Percentiles rank a stretch among this genome's conserved stretches.
phyloP scores from a whole-genome alignment of 75 land plant species.

The Sequoia sempervirens region DNA sequence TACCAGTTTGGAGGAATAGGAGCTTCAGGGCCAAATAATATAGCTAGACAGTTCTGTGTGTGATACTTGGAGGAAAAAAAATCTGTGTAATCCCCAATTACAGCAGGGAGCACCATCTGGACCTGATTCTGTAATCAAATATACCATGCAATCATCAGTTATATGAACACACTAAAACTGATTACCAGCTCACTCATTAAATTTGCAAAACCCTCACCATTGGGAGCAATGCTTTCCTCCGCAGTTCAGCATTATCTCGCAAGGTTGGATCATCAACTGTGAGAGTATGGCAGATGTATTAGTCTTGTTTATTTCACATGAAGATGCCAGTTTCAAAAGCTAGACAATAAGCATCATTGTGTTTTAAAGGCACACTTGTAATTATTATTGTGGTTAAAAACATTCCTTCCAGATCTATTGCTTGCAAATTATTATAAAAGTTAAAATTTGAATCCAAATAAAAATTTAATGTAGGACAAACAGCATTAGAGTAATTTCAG shows the following conservation, averaged over 20 bases:
- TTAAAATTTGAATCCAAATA: not conserved
- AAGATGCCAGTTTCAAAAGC: not conserved
- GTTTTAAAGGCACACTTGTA: not conserved
- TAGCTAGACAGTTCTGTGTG: conserved; percentile 21
- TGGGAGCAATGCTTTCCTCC: conserved; percentile 60
- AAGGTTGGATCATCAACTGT: conserved; percentile 74
- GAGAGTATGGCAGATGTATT: not conserved
- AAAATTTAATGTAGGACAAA: not conserved
- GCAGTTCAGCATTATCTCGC: conserved; percentile 66
- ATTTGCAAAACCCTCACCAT: conserved; percentile 38
- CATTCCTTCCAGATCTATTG: not conserved
- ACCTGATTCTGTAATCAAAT: conserved; percentile 30
- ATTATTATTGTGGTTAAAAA: not conserved
- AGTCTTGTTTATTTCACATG: not conserved
- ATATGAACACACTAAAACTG: not conserved
- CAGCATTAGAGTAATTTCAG: not conserved
- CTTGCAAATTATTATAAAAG: not conserved
- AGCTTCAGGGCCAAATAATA: conserved; percentile 24
- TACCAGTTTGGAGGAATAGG: conserved; percentile 46
- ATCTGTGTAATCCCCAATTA: conserved; percentile 47
- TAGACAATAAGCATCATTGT: not conserved
- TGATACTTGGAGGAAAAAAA: conserved; percentile 45
- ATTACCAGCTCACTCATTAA: not conserved
- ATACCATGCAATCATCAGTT: not conserved
- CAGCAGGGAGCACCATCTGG: conserved; percentile 37